A percentile compares a stretch with the other conserved stretches of the same genome.
These are phyloP conservation scores for Sporothrix globosa DNA, from an alignment of 2,329 filamentous ascomycete genomes.

Conservation along the genomic window DNA sequence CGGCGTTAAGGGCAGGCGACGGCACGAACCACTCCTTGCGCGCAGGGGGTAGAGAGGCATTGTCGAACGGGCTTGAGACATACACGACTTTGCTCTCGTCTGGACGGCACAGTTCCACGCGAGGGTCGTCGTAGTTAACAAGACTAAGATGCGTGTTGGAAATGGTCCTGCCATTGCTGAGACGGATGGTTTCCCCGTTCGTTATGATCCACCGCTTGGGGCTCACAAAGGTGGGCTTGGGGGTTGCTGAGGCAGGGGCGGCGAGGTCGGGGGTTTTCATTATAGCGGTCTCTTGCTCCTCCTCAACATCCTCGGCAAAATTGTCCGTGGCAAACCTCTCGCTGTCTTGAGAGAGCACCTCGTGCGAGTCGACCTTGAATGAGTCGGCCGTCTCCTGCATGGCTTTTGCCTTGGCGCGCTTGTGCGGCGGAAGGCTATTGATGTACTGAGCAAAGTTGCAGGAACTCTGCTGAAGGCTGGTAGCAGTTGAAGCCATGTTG, in stretches of 20 bases:
- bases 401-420: background rate
- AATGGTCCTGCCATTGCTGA: background rate
- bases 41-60: background rate
- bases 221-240: background rate
- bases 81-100: background rate
- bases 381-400: background rate
- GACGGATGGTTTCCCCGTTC: background rate
- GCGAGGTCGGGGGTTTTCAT: background rate
- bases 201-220: slow-evolving; percentile 16
- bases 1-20: background rate
- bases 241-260: background rate
- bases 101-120: background rate
- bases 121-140: background rate
- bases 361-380: background rate
- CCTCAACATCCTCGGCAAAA: no score
- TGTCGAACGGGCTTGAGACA: background rate
- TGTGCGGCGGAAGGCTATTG: background rate
- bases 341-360: background rate
- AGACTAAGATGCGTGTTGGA: background rate
- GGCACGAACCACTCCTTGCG: slow-evolving; percentile 7
- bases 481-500: no score
- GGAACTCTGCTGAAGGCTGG: no score
- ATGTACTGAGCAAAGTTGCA: no score
- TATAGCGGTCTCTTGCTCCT: background rate
- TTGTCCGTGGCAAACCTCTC: no score